These are phyloP conservation scores for Hypoxylon sp. DNA, from an alignment of 2,329 filamentous ascomycete genomes.

Conservation along the genomic window DNA sequence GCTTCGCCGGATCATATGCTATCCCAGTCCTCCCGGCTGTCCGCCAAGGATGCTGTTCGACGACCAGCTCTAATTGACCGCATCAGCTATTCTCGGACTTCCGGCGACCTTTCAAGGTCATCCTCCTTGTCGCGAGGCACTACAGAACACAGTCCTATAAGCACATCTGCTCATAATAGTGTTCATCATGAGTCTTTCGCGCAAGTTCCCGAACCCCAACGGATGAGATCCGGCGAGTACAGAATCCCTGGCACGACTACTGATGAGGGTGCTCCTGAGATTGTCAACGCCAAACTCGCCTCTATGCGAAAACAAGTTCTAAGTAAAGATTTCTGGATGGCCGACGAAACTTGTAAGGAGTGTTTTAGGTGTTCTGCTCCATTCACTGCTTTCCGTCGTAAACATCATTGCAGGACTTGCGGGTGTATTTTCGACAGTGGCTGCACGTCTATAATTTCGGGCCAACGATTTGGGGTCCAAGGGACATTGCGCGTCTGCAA, in stretches of 20 bases:
- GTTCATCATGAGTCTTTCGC: slow-evolving; percentile 71
- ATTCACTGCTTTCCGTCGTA: slow-evolving; percentile 94
- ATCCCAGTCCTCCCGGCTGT: slow-evolving; percentile 49
- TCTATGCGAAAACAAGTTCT: slow-evolving; percentile 89
- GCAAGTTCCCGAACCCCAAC: slow-evolving; percentile 62
- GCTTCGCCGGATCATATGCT: slow-evolving; percentile 55
- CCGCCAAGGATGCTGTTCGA: slow-evolving; percentile 57
- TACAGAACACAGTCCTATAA: slow-evolving; percentile 70
- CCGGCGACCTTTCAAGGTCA: slow-evolving; percentile 66
- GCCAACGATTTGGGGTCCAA: slow-evolving; percentile 87
- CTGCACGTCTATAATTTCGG: slow-evolving; percentile 92
- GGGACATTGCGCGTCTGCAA: slow-evolving; percentile 92
- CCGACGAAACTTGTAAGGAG: slow-evolving; percentile 97
- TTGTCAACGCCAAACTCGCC: slow-evolving; percentile 72
- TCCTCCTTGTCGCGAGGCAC: slow-evolving; percentile 72
- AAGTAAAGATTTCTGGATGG: slow-evolving; percentile 99
- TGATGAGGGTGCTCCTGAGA: slow-evolving; percentile 70
- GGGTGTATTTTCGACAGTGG: slow-evolving; percentile 99
- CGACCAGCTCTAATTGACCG: slow-evolving; percentile 69
- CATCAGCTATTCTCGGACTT: slow-evolving; percentile 64
- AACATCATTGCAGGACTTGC: slow-evolving; percentile 95
- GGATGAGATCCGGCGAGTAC: slow-evolving; percentile 62
- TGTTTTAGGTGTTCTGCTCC: slow-evolving; percentile 93
- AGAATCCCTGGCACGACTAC: slow-evolving; percentile 70
- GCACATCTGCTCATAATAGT: slow-evolving; percentile 71